Percentiles rank a stretch among this genome's conserved stretches.
phyloP scores from a whole-genome alignment of 2,329 filamentous ascomycete genomes.

The Cladosporium velox region DNA sequence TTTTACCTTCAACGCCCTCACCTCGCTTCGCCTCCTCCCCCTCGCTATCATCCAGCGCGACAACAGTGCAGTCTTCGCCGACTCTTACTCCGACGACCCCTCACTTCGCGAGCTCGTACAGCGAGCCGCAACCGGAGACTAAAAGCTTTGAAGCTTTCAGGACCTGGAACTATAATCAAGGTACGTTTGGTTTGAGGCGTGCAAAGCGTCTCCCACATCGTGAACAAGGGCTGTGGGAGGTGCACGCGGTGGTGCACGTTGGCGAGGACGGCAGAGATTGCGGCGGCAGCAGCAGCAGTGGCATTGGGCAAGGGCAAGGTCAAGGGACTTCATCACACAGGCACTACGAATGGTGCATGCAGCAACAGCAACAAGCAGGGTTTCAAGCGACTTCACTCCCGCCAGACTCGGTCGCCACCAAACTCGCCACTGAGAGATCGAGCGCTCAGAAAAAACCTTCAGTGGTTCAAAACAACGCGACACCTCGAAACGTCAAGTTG shows the following conservation, averaged over 20 bases:
- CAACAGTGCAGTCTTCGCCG: slow-evolving; percentile 31
- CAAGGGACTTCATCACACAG: background rate
- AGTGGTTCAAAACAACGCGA: background rate
- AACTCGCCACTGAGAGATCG: background rate
- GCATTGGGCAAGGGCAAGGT: background rate
- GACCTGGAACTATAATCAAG: slow-evolving; percentile 23
- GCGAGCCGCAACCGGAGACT: slow-evolving; percentile 26
- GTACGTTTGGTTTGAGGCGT: slow-evolving; percentile 34
- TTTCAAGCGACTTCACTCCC: background rate
- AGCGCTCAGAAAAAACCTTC: background rate
- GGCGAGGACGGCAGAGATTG: background rate
- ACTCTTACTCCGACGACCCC: slow-evolving; percentile 26
- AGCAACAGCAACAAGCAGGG: slow-evolving; percentile 6
- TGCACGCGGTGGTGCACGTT: slow-evolving; percentile 35
- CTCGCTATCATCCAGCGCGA: slow-evolving; percentile 30
- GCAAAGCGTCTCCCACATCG: slow-evolving; percentile 36
- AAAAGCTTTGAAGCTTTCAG: background rate
- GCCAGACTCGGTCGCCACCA: background rate
- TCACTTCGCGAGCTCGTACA: slow-evolving; percentile 14
- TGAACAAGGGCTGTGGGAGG: slow-evolving; percentile 32
- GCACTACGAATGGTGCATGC: slow-evolving; percentile 15
- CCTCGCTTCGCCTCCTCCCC: slow-evolving; percentile 27
- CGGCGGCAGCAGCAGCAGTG: slow-evolving; percentile 5
- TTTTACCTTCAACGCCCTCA: slow-evolving; percentile 25
- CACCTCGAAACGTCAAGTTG: background rate